Evolutionary conservation across 495 filamentous ascomycete genomes (phyloP).

Genomic region (Penicillium antarcticum): DNA sequence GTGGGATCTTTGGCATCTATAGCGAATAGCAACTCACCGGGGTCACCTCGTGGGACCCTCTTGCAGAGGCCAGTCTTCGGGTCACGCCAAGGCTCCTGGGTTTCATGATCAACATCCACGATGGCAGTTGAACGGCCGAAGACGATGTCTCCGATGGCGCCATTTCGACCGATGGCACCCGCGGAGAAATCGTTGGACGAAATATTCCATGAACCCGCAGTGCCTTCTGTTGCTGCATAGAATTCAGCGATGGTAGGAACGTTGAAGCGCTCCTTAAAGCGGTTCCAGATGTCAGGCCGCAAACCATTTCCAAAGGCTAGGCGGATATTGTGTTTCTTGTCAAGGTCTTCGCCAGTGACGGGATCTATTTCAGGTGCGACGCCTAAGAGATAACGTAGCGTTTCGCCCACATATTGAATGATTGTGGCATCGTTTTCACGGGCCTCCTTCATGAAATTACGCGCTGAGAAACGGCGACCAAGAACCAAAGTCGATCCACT

Average conservation of each 20-base stretch:
- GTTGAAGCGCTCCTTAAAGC: conserved; percentile 82
- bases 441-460: conserved; percentile 79
- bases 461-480: conserved; percentile 77
- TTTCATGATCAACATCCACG: conserved; percentile 70
- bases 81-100: conserved; percentile 67
- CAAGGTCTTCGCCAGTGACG: conserved; percentile 65
- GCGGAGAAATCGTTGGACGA: conserved; percentile 69
- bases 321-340: conserved; percentile 72
- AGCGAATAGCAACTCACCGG: conserved; percentile 77
- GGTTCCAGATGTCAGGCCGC: conserved; percentile 87
- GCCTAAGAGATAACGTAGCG: conserved; percentile 82
- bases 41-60: conserved; percentile 54
- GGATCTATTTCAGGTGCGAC: conserved; percentile 63
- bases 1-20: conserved; percentile 65
- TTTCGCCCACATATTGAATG: conserved; percentile 96
- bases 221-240: conserved; percentile 85
- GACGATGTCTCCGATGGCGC: conserved; percentile 55
- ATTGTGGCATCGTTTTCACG: conserved; percentile 69
- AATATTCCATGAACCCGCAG: conserved; percentile 68
- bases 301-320: conserved; percentile 91
- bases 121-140: conserved; percentile 51
- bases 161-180: conserved; percentile 81
- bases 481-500: conserved; percentile 64
- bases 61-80: conserved; percentile 71
- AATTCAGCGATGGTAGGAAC: conserved; percentile 82